These are phyloP conservation scores for Polygonum aviculare DNA, from an alignment of 148 eudicot genomes.

Conservation along the genomic window DNA sequence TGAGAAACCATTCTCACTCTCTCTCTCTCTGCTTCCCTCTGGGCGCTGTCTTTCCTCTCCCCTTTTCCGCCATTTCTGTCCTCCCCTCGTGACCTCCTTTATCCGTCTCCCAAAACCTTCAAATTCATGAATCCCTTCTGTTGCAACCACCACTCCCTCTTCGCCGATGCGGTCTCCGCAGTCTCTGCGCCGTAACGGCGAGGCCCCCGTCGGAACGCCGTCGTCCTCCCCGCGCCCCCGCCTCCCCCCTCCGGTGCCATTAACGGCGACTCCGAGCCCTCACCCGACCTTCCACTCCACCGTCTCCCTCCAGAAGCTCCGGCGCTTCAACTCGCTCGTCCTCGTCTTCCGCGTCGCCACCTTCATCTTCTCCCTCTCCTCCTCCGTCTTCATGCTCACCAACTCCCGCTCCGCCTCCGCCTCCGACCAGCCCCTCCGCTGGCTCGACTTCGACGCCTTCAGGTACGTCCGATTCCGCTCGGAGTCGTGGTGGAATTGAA, in stretches of 20 bases:
- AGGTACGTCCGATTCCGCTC: slow-evolving; percentile 22
- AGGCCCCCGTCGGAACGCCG: slow-evolving; percentile 25
- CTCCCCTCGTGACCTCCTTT: neutral
- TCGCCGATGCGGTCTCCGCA: slow-evolving; percentile 39
- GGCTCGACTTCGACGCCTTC: slow-evolving; percentile 64
- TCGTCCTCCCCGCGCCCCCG: slow-evolving; percentile 28
- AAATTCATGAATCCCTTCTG: neutral
- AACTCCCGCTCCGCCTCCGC: slow-evolving; percentile 28
- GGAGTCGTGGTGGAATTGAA: neutral
- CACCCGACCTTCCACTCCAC: slow-evolving; percentile 64
- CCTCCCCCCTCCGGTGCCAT: slow-evolving; percentile 13
- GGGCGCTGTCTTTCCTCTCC: neutral
- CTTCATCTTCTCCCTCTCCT: slow-evolving; percentile 52
- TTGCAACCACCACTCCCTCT: no score
- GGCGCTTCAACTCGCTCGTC: slow-evolving; percentile 54
- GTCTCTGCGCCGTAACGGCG: slow-evolving; percentile 40
- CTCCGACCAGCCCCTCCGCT: slow-evolving; percentile 28
- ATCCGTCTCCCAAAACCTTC: neutral
- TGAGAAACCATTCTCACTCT: neutral
- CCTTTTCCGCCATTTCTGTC: slow-evolving; percentile 10
- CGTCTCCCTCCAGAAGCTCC: slow-evolving; percentile 54
- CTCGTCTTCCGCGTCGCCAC: slow-evolving; percentile 54
- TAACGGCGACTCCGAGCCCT: slow-evolving; percentile 15
- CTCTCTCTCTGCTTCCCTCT: neutral
- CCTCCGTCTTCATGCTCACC: slow-evolving; percentile 62